phyloP scores from a whole-genome alignment of 305 asterid species.

The Fraxinus paxiana region DNA sequence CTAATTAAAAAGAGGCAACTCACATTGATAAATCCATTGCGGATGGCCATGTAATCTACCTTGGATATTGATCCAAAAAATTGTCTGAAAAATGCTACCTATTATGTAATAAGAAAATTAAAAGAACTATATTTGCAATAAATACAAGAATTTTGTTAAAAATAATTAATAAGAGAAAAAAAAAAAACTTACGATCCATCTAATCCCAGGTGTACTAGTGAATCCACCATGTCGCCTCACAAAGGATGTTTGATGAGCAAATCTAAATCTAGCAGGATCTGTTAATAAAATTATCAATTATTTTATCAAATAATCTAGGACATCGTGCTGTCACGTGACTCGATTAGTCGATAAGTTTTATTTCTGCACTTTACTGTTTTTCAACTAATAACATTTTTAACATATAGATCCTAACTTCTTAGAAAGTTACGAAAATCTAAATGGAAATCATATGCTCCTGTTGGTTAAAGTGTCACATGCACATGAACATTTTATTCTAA shows the following conservation, averaged over 20 bases:
- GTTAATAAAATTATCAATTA: not conserved
- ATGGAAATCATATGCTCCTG: not conserved
- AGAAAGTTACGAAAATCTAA: not conserved
- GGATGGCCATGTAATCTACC: constrained; percentile 52
- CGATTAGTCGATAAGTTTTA: too few species aligned
- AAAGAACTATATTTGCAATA: not conserved
- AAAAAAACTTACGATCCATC: constrained; percentile 57
- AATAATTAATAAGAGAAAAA: not conserved
- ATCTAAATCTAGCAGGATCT: constrained; percentile 67
- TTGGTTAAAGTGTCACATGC: not conserved
- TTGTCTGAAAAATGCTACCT: constrained; percentile 67
- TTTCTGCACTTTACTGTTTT: too few species aligned
- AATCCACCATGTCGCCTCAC: constrained; percentile 56
- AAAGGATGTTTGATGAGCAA: constrained; percentile 65
- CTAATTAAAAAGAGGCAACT: constrained; percentile 8
- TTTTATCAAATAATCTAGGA: too few species aligned
- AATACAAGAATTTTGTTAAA: not conserved
- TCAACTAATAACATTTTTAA: too few species aligned
- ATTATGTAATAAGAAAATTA: constrained; percentile 10
- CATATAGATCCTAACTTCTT: too few species aligned
- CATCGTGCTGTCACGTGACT: too few species aligned
- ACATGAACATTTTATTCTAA: not conserved
- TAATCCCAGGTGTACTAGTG: constrained; percentile 44
- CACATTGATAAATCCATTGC: constrained; percentile 68
- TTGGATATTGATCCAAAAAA: constrained; percentile 48